Evolutionary conservation across 306 rosid genomes (phyloP).

Genomic region (Lagenaria siceraria): DNA sequence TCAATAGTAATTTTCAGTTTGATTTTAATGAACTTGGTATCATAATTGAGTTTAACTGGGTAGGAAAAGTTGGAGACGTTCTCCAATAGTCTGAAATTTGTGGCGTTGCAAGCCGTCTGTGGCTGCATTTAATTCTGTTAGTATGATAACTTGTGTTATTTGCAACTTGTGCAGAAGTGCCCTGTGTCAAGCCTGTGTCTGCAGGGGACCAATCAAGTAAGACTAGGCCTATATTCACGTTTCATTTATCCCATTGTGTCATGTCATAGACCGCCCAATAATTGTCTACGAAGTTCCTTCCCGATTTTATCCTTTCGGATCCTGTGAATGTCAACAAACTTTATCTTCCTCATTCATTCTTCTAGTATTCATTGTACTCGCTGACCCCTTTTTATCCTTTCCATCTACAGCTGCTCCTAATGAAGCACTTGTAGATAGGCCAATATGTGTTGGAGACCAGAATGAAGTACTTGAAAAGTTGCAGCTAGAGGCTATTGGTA

Average conservation of each 20-base stretch:
- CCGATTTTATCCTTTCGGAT: neutral
- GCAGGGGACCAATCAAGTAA: constrained; percentile 27
- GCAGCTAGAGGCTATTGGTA: constrained; percentile 71
- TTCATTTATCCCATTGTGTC: neutral
- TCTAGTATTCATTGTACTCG: neutral
- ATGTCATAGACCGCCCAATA: neutral
- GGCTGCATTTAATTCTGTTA: neutral
- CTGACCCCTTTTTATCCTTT: neutral
- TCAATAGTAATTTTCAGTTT: too few relatives aligned
- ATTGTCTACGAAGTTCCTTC: neutral
- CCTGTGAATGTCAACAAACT: too few relatives aligned
- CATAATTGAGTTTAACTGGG: too few relatives aligned
- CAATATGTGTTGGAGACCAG: constrained; percentile 30
- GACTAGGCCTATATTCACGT: neutral
- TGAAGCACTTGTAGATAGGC: constrained; percentile 28
- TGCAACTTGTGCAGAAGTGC: constrained; percentile 40
- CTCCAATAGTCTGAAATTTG: too few relatives aligned
- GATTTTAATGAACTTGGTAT: too few relatives aligned
- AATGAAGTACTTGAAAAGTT: constrained; percentile 33
- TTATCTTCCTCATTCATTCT: neutral
- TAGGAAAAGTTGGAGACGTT: too few relatives aligned
- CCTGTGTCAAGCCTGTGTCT: constrained; percentile 28
- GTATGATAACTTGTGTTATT: neutral
- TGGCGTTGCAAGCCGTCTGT: neutral
- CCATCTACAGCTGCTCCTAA: constrained; percentile 22